Evolutionary conservation across 208 protist species (phyloP), one percentile per base, ranked within the genome.

Genomic region (Trypanosoma caninum): DNA sequence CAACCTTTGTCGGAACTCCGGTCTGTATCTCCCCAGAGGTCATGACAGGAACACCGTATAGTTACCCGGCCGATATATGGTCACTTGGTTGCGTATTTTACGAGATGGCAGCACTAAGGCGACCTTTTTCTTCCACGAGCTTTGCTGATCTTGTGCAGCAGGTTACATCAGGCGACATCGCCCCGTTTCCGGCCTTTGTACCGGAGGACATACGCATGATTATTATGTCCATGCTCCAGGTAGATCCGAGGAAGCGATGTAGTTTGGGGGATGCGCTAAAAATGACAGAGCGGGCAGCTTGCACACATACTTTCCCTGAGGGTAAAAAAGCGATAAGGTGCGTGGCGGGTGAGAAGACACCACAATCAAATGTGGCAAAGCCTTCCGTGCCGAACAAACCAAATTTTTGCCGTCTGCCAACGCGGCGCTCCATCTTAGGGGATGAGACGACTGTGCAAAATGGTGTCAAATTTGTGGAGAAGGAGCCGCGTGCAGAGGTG

Each of bases 1-100:
- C 59, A 7, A 93, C 86, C 25, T 83, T 92, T 30, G 73, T 89
- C 50, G 88, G 84, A 35, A 76, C 83, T 2, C 87, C 91, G 2
- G 81, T 91, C 52, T 95, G 93, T 77, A 72, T 96, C 35, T 85
- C 82, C 0, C 93, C 93, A 6, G 93, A 97, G 69, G 67, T 97
- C 23, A 84, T 88, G 53, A 63, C 77, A 23, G 78, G 85, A 27
- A 76, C 72, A 41, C 54, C 76, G n/a, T 97, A 97, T 67, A 84
- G 90, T 62, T 80, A 83, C 42, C 80, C 83, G 30, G 78, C 71
- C 31, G 93, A 97, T 68, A 71, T 96, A 2, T 97, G 93, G 93
- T 78, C 84, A 11, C 65, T 97, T 2, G 86, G 86, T 1, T 88
- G 80, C 38, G 69, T 90, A 9, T 74, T 93, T 54, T 93, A 85